Base-by-base conservation (phyloP, 208 protist genomes). In the Trypanosoma mega region DNA sequence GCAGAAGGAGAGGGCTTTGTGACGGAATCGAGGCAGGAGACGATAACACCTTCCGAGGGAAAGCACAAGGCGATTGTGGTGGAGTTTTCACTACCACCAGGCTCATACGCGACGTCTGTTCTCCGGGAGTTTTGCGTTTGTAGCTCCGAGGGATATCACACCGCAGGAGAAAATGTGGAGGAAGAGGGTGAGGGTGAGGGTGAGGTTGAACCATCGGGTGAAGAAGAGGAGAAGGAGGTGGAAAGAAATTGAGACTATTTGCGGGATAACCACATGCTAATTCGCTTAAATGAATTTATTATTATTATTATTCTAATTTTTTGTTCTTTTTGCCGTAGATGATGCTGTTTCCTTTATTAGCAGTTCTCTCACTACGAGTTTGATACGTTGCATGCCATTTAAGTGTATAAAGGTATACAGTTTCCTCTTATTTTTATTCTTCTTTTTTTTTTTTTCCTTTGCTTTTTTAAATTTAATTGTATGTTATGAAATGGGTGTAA, bases 81-180 rank as follows among this genome's bases (percentile, higher is more conserved):
- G 4, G 48, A 80, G 44, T 96, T 96, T 59, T 74, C 76, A 0
- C 79, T 96, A 18, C 90, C 87, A 7, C 76, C 90, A 8, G 90
- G 90, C 4, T 80, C 81, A 58, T 96, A 96, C 58, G 90, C 90
- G 18, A 96, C 90, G 1, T 82, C 65, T 34, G 83, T 96, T 27
- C 63, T 96, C 20, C 63, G 90, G 7, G 90, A 96, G 69, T 85
- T 96, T 47, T 78, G 72, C 27, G 58, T 75, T 12, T 59, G 73
- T 1, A 69, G 65, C 26, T 66, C 70, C 2, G 85, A 94, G 20
- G 61, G 48, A 24, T 75, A 78, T 18, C 72, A 79, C 56, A 24
- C 16, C 39, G 24, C 37, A 18, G 31, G 0, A 31, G 53, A 71
- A 30, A 26, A 20, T 39, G 37, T 9, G 26, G 29, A 45, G 11